phyloP scores from a whole-genome alignment of 2,329 filamentous ascomycete genomes.

The Elsinoe arachidis region DNA sequence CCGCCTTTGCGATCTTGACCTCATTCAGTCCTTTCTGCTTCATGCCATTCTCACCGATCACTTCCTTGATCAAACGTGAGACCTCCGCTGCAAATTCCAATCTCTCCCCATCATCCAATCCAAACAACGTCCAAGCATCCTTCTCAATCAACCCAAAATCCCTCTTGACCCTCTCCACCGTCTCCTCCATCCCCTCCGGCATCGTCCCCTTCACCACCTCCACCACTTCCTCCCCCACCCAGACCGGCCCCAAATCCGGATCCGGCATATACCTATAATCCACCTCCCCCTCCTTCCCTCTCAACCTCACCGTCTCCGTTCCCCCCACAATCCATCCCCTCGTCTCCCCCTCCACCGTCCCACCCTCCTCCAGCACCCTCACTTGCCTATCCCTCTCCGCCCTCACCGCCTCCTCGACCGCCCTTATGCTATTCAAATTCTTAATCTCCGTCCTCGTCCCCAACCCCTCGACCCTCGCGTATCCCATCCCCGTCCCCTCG shows the following conservation, averaged over 20 bases:
- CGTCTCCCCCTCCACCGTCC: slow-evolving; percentile 72
- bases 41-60: slow-evolving; percentile 13
- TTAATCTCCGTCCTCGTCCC: slow-evolving; percentile 95
- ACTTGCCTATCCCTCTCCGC: slow-evolving; percentile 90
- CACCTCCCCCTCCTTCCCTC: slow-evolving; percentile 92
- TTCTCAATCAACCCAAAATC: slow-evolving; percentile 65
- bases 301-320: slow-evolving; percentile 68
- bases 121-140: slow-evolving; percentile 72
- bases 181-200: slow-evolving; percentile 61
- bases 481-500: slow-evolving; percentile 35
- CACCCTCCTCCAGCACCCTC: slow-evolving; percentile 63
- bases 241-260: slow-evolving; percentile 73
- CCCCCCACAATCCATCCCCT: slow-evolving; percentile 84
- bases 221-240: slow-evolving; percentile 65
- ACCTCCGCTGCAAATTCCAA: slow-evolving; percentile 74
- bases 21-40: slow-evolving; percentile 11
- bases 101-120: slow-evolving; percentile 67
- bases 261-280: slow-evolving; percentile 99
- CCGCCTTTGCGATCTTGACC: slow-evolving; percentile 38
- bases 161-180: slow-evolving; percentile 45
- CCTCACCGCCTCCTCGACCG: slow-evolving; percentile 87
- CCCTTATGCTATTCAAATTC: slow-evolving; percentile 89
- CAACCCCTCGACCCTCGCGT: slow-evolving; percentile 52
- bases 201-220: slow-evolving; percentile 53
- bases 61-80: slow-evolving; percentile 37